phyloP scores from a whole-genome alignment of 2,329 filamentous ascomycete species.

The Diaporthe sp. region DNA sequence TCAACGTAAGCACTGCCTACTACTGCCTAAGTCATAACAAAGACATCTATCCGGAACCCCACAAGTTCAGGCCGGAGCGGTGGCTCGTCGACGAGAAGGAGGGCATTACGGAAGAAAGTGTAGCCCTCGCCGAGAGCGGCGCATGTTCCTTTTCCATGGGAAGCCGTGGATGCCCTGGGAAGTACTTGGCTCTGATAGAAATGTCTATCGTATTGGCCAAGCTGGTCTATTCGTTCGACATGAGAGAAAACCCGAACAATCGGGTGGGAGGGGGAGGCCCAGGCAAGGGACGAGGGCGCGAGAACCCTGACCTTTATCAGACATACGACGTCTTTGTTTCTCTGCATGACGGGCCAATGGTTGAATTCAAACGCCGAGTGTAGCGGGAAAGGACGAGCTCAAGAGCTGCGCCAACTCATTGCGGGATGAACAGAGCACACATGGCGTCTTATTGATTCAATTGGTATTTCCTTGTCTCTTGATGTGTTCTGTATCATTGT shows the following conservation, averaged over 20 bases:
- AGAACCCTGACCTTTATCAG: constrained; percentile 10
- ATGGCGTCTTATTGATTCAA: not conserved
- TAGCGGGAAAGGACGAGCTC: too few relatives aligned
- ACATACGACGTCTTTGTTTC: constrained; percentile 17
- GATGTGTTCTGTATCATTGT: not conserved
- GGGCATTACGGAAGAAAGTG: not conserved
- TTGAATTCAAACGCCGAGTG: constrained; percentile 1
- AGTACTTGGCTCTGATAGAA: constrained; percentile 25
- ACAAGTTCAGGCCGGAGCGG: constrained; percentile 22
- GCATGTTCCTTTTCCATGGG: constrained; percentile 22
- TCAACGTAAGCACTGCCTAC: not conserved
- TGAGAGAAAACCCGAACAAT: not conserved
- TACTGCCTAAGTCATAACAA: constrained; percentile 27
- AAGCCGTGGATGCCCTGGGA: constrained; percentile 21
- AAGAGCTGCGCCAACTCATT: not conserved
- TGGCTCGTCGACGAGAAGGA: constrained; percentile 22
- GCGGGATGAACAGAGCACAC: not conserved
- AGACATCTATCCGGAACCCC: constrained; percentile 18
- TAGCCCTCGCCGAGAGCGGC: constrained; percentile 9
- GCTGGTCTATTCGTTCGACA: constrained; percentile 10
- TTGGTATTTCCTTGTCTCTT: not conserved
- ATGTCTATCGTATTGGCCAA: constrained; percentile 26
- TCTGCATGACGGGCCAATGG: constrained; percentile 14
- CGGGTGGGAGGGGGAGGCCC: constrained; percentile 14
- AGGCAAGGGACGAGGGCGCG: not conserved